Evolutionary conservation across 352 stramenopile genomes (phyloP).

Genomic region (Phytophthora ramorum): DNA sequence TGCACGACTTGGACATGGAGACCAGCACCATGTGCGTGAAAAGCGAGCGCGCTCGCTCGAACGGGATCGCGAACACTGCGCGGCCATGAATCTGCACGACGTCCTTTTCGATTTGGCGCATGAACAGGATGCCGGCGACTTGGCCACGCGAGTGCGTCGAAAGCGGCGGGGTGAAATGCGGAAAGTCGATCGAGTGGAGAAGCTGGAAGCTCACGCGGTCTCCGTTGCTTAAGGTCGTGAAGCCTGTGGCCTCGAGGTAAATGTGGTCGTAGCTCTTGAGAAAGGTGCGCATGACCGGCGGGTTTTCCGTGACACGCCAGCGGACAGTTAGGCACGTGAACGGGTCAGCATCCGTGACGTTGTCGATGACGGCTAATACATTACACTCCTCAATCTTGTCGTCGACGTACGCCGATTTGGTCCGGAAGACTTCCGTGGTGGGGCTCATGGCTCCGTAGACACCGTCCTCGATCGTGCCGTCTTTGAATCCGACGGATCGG

Average conservation of each 20-base stretch:
- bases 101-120: constrained; percentile 27
- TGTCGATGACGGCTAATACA: constrained; percentile 37
- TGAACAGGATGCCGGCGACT: constrained; percentile 31
- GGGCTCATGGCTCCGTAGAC: constrained; percentile 42
- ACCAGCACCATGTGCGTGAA: constrained; percentile 38
- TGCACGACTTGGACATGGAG: constrained; percentile 39
- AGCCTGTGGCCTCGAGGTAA: constrained; percentile 45
- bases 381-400: constrained; percentile 43
- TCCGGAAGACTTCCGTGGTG: constrained; percentile 37
- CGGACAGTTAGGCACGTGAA: constrained; percentile 30
- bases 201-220: constrained; percentile 41
- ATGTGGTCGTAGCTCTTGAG: constrained; percentile 48
- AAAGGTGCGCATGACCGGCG: constrained; percentile 33
- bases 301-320: constrained; percentile 37
- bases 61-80: constrained; percentile 32
- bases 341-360: constrained; percentile 31
- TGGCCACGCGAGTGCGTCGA: constrained; percentile 27
- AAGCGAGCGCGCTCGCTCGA: constrained; percentile 28
- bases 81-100: constrained; percentile 32
- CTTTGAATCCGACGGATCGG: constrained; percentile 32
- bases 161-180: constrained; percentile 28
- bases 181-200: constrained; percentile 42
- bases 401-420: constrained; percentile 37
- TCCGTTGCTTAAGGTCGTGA: constrained; percentile 27
- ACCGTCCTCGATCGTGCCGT: constrained; percentile 39